These are phyloP conservation scores for Pichia sp. DNA, from an alignment of 1,139 yeast species.

Conservation along the genomic window DNA sequence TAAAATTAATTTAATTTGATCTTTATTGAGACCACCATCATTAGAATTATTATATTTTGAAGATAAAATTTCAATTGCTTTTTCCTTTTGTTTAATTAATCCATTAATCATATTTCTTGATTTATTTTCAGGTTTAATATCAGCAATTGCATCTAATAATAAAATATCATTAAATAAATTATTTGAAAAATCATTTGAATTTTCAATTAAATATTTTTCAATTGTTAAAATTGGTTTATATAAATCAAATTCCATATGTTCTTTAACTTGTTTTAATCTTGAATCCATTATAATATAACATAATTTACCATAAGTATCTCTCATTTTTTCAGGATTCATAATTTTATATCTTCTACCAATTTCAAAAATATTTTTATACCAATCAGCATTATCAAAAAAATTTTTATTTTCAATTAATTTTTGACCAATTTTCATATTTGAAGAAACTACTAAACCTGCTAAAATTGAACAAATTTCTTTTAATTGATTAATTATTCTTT, in stretches of 20 bases:
- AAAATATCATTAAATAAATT: slow-evolving; percentile 46
- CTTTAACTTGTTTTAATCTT: slow-evolving; percentile 56
- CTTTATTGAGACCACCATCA: slow-evolving; percentile 37
- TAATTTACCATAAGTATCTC: slow-evolving; percentile 66
- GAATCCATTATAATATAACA: slow-evolving; percentile 82
- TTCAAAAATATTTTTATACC: slow-evolving; percentile 64
- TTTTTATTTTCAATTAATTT: slow-evolving; percentile 54
- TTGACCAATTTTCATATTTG: slow-evolving; percentile 61
- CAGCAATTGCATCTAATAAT: slow-evolving; percentile 56
- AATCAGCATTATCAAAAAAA: slow-evolving; percentile 56
- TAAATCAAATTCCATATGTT: slow-evolving; percentile 63
- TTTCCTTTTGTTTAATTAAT: slow-evolving; percentile 55
- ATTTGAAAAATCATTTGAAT: slow-evolving; percentile 32
- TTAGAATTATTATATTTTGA: slow-evolving; percentile 36
- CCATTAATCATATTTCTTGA: slow-evolving; percentile 45
- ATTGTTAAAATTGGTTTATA: slow-evolving; percentile 66
- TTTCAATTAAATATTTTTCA: slow-evolving; percentile 36
- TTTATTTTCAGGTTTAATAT: slow-evolving; percentile 52
- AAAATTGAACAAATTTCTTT: slow-evolving; percentile 68
- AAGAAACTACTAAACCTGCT: slow-evolving; percentile 68
- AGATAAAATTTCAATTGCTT: slow-evolving; percentile 49
- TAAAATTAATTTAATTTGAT: slow-evolving; percentile 57
- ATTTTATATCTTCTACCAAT: slow-evolving; percentile 71
- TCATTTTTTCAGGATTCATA: slow-evolving; percentile 73
- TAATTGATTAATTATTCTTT: slow-evolving; percentile 60